phyloP scores from a whole-genome alignment of 441 rosid species.

The Adansonia madagascariensis region DNA sequence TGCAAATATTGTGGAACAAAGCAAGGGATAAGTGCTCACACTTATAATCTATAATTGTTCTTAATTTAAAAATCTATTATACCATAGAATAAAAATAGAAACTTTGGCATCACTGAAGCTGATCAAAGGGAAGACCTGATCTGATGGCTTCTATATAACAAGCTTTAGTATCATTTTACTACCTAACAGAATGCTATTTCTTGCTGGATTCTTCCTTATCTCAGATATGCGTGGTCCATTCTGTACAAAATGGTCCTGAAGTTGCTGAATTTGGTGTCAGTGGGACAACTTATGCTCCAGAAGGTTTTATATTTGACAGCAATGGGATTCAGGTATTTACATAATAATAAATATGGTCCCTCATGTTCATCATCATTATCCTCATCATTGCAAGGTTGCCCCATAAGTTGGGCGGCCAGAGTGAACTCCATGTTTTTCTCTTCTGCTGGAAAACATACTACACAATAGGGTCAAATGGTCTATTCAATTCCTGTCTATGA shows the following conservation, averaged over 20 bases:
- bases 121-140: background rate
- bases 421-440: background rate
- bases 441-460: slow-evolving; percentile 5
- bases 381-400: background rate
- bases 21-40: background rate
- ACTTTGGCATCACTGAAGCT: slow-evolving; percentile 17
- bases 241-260: slow-evolving; percentile 65
- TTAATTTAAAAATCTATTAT: background rate
- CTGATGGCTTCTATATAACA: slow-evolving; percentile 7
- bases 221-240: slow-evolving; percentile 87
- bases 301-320: slow-evolving; percentile 78
- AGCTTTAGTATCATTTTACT: slow-evolving; percentile 14
- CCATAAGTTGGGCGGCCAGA: background rate
- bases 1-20: background rate
- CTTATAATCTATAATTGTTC: background rate
- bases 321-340: slow-evolving; percentile 65
- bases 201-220: slow-evolving; percentile 29
- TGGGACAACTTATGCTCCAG: slow-evolving; percentile 98
- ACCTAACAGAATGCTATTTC: background rate
- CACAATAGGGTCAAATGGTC: slow-evolving; percentile 8
- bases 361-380: background rate
- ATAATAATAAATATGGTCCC: background rate
- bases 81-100: background rate
- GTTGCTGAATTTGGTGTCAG: slow-evolving; percentile 76
- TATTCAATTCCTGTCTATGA: background rate